These are phyloP conservation scores for Ormosia emarginata DNA, from an alignment of 306 rosid genomes.

Conservation along the genomic window DNA sequence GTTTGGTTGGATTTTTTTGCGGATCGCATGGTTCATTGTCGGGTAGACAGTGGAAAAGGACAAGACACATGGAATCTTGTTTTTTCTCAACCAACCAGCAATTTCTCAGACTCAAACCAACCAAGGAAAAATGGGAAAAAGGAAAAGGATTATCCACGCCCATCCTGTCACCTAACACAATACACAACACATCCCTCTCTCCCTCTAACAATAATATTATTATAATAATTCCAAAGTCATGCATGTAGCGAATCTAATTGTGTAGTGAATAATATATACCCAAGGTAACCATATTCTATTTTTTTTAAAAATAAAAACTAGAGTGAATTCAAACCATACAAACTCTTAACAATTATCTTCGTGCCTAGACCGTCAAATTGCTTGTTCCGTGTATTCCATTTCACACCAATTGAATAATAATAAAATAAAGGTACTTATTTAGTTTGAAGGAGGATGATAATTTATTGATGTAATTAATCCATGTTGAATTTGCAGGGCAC, in stretches of 20 bases:
- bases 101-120: not conserved
- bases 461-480: not conserved
- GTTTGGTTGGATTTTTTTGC: conserved; percentile 11
- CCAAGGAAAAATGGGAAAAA: not conserved
- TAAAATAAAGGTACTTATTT: too few relatives aligned
- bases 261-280: too few relatives aligned
- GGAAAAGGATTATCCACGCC: conserved; percentile 5
- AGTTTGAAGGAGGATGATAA: not conserved
- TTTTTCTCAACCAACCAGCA: conserved; percentile 39
- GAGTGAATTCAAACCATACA: not conserved
- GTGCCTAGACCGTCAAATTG: not conserved
- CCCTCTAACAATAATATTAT: not conserved
- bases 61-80: conserved; percentile 65
- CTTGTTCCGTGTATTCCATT: not conserved
- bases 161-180: not conserved
- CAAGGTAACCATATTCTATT: too few relatives aligned
- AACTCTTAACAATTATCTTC: not conserved
- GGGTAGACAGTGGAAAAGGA: conserved; percentile 50
- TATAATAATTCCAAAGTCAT: not conserved
- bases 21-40: conserved; percentile 51
- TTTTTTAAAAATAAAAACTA: not conserved
- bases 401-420: too few relatives aligned
- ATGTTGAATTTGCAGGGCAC: conserved; percentile 46
- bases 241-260: not conserved
- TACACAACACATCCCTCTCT: not conserved